Conservation (phyloP, 352 stramenopile genomes). For the Globisporangium orthogonon region DNA sequence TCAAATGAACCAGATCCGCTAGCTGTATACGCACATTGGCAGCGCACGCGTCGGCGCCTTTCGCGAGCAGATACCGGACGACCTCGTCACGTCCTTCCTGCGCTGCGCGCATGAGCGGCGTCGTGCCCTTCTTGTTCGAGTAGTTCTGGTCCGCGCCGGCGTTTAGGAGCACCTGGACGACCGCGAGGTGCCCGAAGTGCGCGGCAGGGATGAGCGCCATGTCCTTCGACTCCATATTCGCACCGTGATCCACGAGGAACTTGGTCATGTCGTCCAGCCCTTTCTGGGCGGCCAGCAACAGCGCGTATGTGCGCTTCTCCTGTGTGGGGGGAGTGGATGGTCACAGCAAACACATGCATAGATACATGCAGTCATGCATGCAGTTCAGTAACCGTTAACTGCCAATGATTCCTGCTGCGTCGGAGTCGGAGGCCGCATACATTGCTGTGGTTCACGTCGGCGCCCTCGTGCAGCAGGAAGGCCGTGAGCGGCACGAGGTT, state of each 20-base stretch:
- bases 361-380: no score
- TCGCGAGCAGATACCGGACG: slow-evolving; percentile 69
- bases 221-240: slow-evolving; percentile 80
- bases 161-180: slow-evolving; percentile 70
- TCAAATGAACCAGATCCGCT: neutral
- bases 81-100: slow-evolving; percentile 80
- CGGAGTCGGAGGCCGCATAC: slow-evolving; percentile 16
- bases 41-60: slow-evolving; percentile 59
- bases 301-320: slow-evolving; percentile 73
- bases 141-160: slow-evolving; percentile 72
- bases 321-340: slow-evolving; percentile 12
- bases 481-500: slow-evolving; percentile 49
- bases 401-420: no score
- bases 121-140: slow-evolving; percentile 86
- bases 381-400: no score
- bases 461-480: slow-evolving; percentile 59
- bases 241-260: slow-evolving; percentile 57
- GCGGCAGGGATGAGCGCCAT: slow-evolving; percentile 80
- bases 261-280: slow-evolving; percentile 61
- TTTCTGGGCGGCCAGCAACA: slow-evolving; percentile 82
- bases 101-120: slow-evolving; percentile 77
- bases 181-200: slow-evolving; percentile 74
- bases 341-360: no score
- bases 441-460: slow-evolving; percentile 79
- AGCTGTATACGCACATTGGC: slow-evolving; percentile 37